Conservation (phyloP, 805 yeast genomes). For the Ogataea haglerorum region DNA sequence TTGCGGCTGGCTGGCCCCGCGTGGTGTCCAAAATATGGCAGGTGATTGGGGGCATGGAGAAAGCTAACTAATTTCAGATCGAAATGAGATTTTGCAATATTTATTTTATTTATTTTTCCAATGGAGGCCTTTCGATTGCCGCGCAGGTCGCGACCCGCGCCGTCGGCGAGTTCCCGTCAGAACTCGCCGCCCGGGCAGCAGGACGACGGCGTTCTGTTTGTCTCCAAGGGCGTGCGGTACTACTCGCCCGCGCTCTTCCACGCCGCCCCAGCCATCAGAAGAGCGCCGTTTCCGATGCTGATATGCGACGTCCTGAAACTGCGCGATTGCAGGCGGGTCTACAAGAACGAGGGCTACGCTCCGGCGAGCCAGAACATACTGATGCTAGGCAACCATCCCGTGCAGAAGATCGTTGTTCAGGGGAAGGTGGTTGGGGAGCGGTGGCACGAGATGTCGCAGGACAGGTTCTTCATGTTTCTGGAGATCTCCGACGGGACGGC, state of each 20-base stretch:
- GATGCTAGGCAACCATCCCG: constrained; percentile 43
- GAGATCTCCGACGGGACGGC: constrained; percentile 34
- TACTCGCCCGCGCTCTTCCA: constrained; percentile 37
- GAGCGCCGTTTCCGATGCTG: constrained; percentile 30
- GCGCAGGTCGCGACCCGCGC: not conserved
- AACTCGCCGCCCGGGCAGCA: constrained; percentile 20
- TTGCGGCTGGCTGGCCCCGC: constrained; percentile 73
- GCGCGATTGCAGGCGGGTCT: constrained; percentile 21
- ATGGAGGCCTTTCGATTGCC: constrained; percentile 1
- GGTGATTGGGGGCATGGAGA: constrained; percentile 55
- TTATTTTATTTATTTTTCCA: not conserved
- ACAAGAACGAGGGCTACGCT: constrained; percentile 25
- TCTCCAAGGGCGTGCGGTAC: constrained; percentile 26
- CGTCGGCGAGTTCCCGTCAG: not conserved
- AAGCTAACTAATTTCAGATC: not conserved
- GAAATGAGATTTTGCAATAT: not conserved
- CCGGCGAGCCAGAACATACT: constrained; percentile 20
- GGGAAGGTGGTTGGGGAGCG: constrained; percentile 38
- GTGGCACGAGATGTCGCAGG: constrained; percentile 14
- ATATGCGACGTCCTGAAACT: constrained; percentile 29
- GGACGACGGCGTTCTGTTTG: constrained; percentile 24
- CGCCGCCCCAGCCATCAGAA: constrained; percentile 28
- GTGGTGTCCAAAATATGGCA: constrained; percentile 90
- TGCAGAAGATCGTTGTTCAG: constrained; percentile 31
- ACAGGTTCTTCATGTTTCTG: constrained; percentile 20